Evolutionary conservation across 768 basidiomycete genomes (phyloP), one percentile per base, ranked within the genome.

Genomic region (Rhodotorula sphaerocarpa): DNA sequence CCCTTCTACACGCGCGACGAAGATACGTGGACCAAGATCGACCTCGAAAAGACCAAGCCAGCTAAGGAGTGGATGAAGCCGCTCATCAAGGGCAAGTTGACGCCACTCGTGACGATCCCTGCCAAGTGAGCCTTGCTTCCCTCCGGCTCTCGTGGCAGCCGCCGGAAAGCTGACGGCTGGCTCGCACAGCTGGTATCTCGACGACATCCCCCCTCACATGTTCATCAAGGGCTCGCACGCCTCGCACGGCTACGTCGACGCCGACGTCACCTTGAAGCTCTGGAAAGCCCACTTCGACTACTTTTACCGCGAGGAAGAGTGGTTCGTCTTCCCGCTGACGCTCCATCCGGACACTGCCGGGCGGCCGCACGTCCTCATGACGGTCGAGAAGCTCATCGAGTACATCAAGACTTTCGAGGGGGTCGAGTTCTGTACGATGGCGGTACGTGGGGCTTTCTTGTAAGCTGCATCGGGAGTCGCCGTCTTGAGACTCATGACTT

Each of bases 271-370:
- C 7, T 83, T 86, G 67, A 80, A 86, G 59, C 78, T 87, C 10
- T 87, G 86, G 86, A 86, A 85, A 72, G 84, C 27, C 68, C 84
- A 79, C 57, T 86, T 86, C 73, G 79, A 81, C 3, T 86, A 86
- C 70, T 80, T 79, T 53, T 86, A 86, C 73, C 59, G 67, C 43
- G 67, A 69, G 25, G 28, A 65, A 23, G 63, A 61, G 6, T 62
- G 50, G 48, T 59, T 55, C 46, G 47, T 51, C 82, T 67, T 48
- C 30, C 48, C 31, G 7, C 14, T 34, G 7, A 47, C 53, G 18
- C 85, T 88, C 44, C 86, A 87, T 69, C 86, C 86, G 2, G 86
- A 87, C 68, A 84, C 86, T 28, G 83, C 83, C 71, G 85, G 84
- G 14, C 79, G 82, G 3, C 82, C 84, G 14, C 86, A 88, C 70